Evolutionary conservation across 2,329 filamentous ascomycete species (phyloP).

Genomic region (Exophiala phaeomuriformis): DNA sequence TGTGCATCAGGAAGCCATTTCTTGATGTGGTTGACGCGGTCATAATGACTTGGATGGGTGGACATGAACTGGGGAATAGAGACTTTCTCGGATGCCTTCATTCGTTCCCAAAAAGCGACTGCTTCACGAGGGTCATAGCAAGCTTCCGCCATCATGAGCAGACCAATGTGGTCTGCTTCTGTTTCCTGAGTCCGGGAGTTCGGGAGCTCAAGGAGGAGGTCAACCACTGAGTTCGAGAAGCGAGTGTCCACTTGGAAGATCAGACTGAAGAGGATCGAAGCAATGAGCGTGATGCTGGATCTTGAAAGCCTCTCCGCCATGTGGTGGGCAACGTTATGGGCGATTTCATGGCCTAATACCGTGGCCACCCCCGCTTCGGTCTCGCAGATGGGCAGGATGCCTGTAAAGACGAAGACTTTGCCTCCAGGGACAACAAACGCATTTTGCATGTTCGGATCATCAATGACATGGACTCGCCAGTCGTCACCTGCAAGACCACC

Average conservation of each 20-base stretch:
- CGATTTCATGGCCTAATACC: slow-evolving; percentile 57
- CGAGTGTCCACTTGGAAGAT: slow-evolving; percentile 38
- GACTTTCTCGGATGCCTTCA: slow-evolving; percentile 40
- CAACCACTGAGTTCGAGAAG: slow-evolving; percentile 37
- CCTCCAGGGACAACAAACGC: slow-evolving; percentile 58
- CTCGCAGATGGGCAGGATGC: slow-evolving; percentile 51
- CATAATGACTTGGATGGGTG: slow-evolving; percentile 53
- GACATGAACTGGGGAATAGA: slow-evolving; percentile 51
- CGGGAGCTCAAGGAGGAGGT: slow-evolving; percentile 47
- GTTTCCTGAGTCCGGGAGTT: slow-evolving; percentile 53
- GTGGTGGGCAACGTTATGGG: slow-evolving; percentile 55
- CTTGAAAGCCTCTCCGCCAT: slow-evolving; percentile 49
- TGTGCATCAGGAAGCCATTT: slow-evolving; percentile 43
- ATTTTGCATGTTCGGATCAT: slow-evolving; percentile 45
- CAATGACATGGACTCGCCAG: slow-evolving; percentile 56
- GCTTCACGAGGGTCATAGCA: slow-evolving; percentile 55
- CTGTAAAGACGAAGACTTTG: slow-evolving; percentile 59
- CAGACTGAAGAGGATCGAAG: slow-evolving; percentile 30
- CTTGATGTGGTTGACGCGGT: slow-evolving; percentile 49
- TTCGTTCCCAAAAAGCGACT: slow-evolving; percentile 47
- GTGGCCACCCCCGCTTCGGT: slow-evolving; percentile 54
- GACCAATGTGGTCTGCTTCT: slow-evolving; percentile 56
- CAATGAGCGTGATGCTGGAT: slow-evolving; percentile 29
- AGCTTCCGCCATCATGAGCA: slow-evolving; percentile 55
- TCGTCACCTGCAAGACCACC: slow-evolving; percentile 34